Base-by-base conservation (phyloP, 805 yeast species). In the Grigorovia humatica region DNA sequence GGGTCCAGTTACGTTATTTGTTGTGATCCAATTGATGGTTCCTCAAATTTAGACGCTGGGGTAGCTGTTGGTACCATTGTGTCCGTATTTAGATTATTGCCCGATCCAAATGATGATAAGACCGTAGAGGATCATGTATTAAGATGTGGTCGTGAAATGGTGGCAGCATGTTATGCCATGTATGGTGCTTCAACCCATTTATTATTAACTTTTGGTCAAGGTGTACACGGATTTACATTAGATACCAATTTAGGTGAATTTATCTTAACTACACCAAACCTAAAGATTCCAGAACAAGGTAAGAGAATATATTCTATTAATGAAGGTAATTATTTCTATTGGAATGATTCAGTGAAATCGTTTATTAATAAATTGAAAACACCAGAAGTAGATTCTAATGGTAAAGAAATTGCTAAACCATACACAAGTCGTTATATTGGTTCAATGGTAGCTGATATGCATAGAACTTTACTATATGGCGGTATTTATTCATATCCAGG, bases 391-490 rank as follows among this genome's bases (percentile, higher is more conserved):
- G 73, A 75, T 49, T 74, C 72, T 51, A 75, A 74, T 48, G 82
- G 83, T 51, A 32, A 32, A 11, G 15, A 11, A 11, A 32, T 32
- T 32, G 38, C 38, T 13, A 32, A 32, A 32, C 97, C 97, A 18
- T 91, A 90, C 72, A 78, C 89, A 52, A 95, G 97, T 6, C 80
- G 98, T 67, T 91, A 91, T 71, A 83, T 91, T 62, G 98, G 98
- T 35, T 90, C 97, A 40, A 91, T 91, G 98, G 98, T 91, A 57
- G 98, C 98, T 43, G 98, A 91, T 73, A 89, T 91, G 61, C 98
- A 91, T 73, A 83, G 98, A 73, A 91, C 98, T 23, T 77, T 91
- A 59, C 77, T 91, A 50, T 91, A 91, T 66, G 98, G 98, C 50
- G 98, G 98, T 40, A 70, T 91, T 51, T 91, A 90, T 61, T 86